phyloP scores from a whole-genome alignment of 768 basidiomycete genomes.

The Amanita muscaria region DNA sequence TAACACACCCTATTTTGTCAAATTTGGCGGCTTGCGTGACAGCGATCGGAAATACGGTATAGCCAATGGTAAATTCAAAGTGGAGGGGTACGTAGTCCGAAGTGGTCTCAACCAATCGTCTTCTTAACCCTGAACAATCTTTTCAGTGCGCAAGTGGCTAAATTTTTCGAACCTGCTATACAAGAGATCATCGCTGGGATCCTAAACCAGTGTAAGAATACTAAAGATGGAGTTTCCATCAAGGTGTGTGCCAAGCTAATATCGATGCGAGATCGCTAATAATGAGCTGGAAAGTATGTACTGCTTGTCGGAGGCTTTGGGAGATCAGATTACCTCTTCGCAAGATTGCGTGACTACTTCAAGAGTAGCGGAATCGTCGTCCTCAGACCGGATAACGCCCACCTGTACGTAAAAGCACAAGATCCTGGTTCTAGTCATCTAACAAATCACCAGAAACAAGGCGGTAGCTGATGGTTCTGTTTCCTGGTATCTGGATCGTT shows the following conservation, averaged over 20 bases:
- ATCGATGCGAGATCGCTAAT: not conserved
- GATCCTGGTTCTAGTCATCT: not conserved
- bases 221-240: not conserved
- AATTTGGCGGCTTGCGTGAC: not conserved
- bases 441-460: conserved; percentile 14
- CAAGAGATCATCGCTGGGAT: conserved; percentile 1
- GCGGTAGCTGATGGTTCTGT: conserved; percentile 19
- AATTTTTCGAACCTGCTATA: conserved; percentile 8
- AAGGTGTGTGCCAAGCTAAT: not conserved
- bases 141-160: not conserved
- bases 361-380: conserved; percentile 25
- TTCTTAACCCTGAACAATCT: too few species aligned
- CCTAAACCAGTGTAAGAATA: not conserved
- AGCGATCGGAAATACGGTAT: not conserved
- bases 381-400: conserved; percentile 32
- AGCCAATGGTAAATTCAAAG: not conserved
- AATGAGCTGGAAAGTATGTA: conserved; percentile 25
- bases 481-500: conserved; percentile 16
- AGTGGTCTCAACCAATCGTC: too few species aligned
- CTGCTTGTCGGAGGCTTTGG: conserved; percentile 48
- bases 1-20: not conserved
- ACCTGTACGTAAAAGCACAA: conserved; percentile 29
- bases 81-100: conserved; percentile 4
- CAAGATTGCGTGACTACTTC: conserved; percentile 28
- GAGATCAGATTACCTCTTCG: conserved; percentile 42